Percentiles rank a stretch among this genome's conserved stretches.
These are phyloP conservation scores for Candida lessepsii DNA, from an alignment of 805 yeast genomes.

Conservation along the genomic window DNA sequence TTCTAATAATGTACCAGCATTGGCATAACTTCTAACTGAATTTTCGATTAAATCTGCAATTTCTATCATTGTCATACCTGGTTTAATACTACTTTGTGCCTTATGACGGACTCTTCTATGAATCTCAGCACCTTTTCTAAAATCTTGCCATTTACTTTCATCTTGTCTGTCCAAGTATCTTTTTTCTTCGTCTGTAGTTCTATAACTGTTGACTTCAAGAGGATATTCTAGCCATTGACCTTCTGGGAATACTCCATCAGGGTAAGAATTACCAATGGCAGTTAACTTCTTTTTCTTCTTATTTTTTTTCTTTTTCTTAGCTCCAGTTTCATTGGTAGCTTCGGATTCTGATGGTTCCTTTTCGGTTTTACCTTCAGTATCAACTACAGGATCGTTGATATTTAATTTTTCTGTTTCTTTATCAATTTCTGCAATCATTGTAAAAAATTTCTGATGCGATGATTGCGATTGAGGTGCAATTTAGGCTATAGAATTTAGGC, in stretches of 20 bases:
- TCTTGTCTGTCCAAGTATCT: constrained; percentile 70
- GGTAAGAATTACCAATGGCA: constrained; percentile 65
- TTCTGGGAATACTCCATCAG: constrained; percentile 75
- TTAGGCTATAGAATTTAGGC: too few relatives aligned
- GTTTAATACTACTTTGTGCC: constrained; percentile 70
- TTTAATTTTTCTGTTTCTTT: constrained; percentile 2
- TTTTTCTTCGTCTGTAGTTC: constrained; percentile 85
- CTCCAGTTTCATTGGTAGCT: neutral
- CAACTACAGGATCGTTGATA: neutral
- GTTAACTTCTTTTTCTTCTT: constrained; percentile 54
- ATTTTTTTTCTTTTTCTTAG: constrained; percentile 45
- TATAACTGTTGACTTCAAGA: constrained; percentile 58
- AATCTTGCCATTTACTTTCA: constrained; percentile 71
- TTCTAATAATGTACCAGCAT: constrained; percentile 56
- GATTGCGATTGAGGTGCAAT: neutral
- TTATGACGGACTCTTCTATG: constrained; percentile 88
- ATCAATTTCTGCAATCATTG: constrained; percentile 1
- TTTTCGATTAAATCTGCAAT: constrained; percentile 89
- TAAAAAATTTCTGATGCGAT: neutral
- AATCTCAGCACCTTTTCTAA: constrained; percentile 94
- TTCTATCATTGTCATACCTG: constrained; percentile 90
- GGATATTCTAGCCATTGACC: constrained; percentile 85
- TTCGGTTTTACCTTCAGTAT: neutral
- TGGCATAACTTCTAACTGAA: constrained; percentile 71
- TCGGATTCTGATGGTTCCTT: constrained; percentile 3